phyloP scores from a whole-genome alignment of 2,329 filamentous ascomycete species.

The Diaporthe citriasiana region DNA sequence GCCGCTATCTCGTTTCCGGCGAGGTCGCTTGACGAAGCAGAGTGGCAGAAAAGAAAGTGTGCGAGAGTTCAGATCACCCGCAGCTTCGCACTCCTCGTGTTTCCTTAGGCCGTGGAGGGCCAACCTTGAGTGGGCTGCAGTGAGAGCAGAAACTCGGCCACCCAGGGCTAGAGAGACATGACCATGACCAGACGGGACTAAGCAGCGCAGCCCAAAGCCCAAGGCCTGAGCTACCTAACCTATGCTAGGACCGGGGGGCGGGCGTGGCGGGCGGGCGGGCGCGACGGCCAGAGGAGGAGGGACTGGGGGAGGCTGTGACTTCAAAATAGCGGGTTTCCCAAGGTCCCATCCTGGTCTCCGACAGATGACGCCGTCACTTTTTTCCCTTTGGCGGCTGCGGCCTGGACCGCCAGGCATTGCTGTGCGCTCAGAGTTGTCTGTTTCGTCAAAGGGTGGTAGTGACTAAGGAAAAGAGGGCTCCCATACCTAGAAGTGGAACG shows the following conservation, averaged over 20 bases:
- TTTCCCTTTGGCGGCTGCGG: not conserved
- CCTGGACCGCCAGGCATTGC: constrained; percentile 15
- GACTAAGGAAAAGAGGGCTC: constrained; percentile 5
- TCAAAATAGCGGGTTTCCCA: constrained; percentile 23
- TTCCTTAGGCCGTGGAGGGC: not conserved
- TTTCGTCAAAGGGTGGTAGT: not conserved
- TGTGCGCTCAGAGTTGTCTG: not conserved
- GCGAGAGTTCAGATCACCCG: constrained; percentile 11
- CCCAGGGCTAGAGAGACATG: constrained; percentile 15
- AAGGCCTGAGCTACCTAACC: constrained; percentile 15
- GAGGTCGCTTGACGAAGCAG: constrained; percentile 24
- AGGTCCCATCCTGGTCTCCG: constrained; percentile 19
- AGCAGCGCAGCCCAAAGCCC: constrained; percentile 22
- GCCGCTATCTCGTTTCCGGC: constrained; percentile 35
- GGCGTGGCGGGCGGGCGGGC: constrained; percentile 19
- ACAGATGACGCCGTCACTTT: constrained; percentile 27
- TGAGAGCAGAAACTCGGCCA: constrained; percentile 2
- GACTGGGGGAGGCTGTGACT: constrained; percentile 27
- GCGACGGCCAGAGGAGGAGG: constrained; percentile 18
- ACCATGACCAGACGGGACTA: constrained; percentile 19
- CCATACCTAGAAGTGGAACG: not conserved
- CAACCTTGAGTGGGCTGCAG: constrained; percentile 7
- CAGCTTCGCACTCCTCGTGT: constrained; percentile 17
- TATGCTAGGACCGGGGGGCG: constrained; percentile 25
- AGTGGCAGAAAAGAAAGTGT: not conserved